These are phyloP conservation scores for Telfairia occidentalis DNA, from an alignment of 331 rosid genomes.

Conservation along the genomic window DNA sequence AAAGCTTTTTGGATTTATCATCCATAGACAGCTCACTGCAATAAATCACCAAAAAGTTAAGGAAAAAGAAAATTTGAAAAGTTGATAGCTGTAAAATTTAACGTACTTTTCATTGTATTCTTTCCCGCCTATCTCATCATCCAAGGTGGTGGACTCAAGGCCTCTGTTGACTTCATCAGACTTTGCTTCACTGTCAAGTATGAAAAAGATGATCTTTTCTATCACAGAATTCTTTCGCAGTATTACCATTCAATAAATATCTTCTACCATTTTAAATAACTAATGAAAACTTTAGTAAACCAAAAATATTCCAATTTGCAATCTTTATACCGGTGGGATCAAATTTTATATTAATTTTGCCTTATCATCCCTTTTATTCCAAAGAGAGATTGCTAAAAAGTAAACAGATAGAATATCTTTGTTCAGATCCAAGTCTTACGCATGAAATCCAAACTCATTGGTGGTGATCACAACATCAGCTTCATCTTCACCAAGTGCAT, in stretches of 20 bases:
- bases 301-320: neutral
- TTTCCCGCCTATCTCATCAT: slow-evolving; percentile 19
- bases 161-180: slow-evolving; percentile 21
- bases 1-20: slow-evolving; percentile 27
- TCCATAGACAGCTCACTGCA: slow-evolving; percentile 40
- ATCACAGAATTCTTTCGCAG: neutral
- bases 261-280: neutral
- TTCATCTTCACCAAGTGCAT: slow-evolving; percentile 98
- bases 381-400: neutral
- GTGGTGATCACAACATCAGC: slow-evolving; percentile 66
- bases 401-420: slow-evolving; percentile 5
- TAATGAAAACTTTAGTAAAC: neutral
- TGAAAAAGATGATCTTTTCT: neutral
- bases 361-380: neutral
- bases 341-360: neutral
- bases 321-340: neutral
- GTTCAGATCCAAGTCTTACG: slow-evolving; percentile 33
- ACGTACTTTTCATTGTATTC: slow-evolving; percentile 30
- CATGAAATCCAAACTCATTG: slow-evolving; percentile 37
- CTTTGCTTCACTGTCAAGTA: slow-evolving; percentile 30
- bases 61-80: neutral
- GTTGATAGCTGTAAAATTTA: neutral
- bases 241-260: neutral
- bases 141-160: slow-evolving; percentile 29
- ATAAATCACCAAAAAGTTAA: neutral